phyloP scores from a whole-genome alignment of 345 rosid genomes.

The Sonneratia alba region DNA sequence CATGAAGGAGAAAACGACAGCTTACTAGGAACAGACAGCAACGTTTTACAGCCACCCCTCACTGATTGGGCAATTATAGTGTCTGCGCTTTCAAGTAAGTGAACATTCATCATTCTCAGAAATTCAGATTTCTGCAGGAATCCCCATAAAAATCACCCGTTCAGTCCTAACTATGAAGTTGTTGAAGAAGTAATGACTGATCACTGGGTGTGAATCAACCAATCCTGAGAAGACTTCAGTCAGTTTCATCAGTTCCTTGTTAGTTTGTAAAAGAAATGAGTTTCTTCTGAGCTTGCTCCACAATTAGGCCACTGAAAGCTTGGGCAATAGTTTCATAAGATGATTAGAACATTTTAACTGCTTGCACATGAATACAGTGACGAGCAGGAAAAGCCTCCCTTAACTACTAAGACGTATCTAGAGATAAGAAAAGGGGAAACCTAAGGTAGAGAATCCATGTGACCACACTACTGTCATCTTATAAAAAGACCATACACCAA shows the following conservation, averaged over 20 bases:
- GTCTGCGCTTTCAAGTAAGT: neutral
- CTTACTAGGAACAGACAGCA: neutral
- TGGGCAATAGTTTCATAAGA: slow-evolving; percentile 10
- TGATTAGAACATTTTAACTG: slow-evolving; percentile 25
- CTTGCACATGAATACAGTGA: slow-evolving; percentile 42
- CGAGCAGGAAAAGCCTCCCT: slow-evolving; percentile 7
- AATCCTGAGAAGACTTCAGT: too few species aligned
- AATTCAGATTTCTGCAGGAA: neutral
- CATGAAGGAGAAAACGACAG: slow-evolving; percentile 7
- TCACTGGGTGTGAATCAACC: too few species aligned
- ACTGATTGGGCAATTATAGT: slow-evolving; percentile 1
- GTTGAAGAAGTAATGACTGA: neutral
- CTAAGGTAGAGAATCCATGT: slow-evolving; percentile 32
- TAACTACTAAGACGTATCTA: too few species aligned
- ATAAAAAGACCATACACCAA: slow-evolving; percentile 16
- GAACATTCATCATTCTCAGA: neutral
- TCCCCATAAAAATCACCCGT: neutral
- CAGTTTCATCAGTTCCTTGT: too few species aligned
- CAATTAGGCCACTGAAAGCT: neutral
- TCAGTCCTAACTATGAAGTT: neutral
- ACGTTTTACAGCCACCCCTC: neutral
- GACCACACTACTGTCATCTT: slow-evolving; percentile 10
- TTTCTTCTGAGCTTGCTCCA: neutral
- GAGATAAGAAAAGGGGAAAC: slow-evolving; percentile 17
- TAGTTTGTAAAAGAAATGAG: too few species aligned